phyloP scores from a whole-genome alignment of 208 protist genomes.

The Trypanosoma cruzi region DNA sequence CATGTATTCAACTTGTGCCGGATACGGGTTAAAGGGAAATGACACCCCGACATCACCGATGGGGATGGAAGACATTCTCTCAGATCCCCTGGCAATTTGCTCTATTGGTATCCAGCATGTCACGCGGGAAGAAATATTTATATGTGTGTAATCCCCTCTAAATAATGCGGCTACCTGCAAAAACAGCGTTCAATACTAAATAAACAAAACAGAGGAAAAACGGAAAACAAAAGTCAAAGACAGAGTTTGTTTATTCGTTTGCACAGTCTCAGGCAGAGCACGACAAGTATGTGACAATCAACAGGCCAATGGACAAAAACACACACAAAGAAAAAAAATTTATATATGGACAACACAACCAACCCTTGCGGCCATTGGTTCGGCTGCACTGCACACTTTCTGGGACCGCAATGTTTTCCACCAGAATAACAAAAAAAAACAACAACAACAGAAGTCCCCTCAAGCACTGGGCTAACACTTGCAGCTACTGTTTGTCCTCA shows the following conservation, averaged over 20 bases:
- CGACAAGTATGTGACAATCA: too few species aligned
- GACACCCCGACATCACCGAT: constrained; percentile 57
- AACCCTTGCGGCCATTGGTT: too few species aligned
- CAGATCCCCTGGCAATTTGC: not conserved
- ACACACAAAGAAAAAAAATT: too few species aligned
- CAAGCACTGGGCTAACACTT: not conserved
- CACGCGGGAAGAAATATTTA: not conserved
- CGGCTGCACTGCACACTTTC: too few species aligned
- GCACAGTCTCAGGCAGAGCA: too few species aligned
- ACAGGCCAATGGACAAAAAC: too few species aligned
- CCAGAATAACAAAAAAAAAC: too few species aligned
- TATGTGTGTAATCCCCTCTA: not conserved
- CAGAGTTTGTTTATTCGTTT: too few species aligned
- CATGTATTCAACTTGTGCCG: constrained; percentile 96
- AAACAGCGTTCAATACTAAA: not conserved
- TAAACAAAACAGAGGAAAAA: constrained; percentile 11
- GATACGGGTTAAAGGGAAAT: constrained; percentile 95
- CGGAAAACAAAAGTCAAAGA: too few species aligned
- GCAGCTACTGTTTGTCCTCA: constrained; percentile 30
- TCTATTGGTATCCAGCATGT: not conserved
- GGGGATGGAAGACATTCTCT: constrained; percentile 34
- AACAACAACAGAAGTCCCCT: constrained; percentile 10
- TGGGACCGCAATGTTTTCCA: too few species aligned
- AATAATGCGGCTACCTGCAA: not conserved
- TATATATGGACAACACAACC: too few species aligned